Base-by-base conservation (phyloP, 2,329 filamentous ascomycete genomes). In the Neofusicoccum sp. region DNA sequence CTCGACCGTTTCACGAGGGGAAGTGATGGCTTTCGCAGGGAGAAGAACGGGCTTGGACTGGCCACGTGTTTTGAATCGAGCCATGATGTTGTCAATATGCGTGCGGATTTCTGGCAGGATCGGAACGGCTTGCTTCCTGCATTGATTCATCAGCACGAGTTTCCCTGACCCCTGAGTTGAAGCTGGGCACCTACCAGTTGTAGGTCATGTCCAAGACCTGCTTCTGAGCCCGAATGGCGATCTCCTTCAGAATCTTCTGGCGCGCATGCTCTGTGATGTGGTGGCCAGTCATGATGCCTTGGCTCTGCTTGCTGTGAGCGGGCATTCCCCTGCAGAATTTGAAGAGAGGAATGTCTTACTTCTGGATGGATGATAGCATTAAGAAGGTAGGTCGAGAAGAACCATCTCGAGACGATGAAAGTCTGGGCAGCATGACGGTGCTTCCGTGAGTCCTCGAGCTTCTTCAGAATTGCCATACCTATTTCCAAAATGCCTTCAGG, bases 241-340 rank as follows among this genome's bases (percentile, higher is more conserved):
- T 88, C 71, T 93, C 89, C 63, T 83, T 82, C 61, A 87, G 77
- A 51, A 87, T 82, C 65, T 82, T 93, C 69, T 96, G 90, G 44
- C 95, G 86, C 43, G 91, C 92, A 75, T 93, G 91, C 67, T 96
- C 91, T 53, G 90, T 93, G 68, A 98, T 91, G 76, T 96, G 91
- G 73, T 96, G 93, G 68, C 96, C 91, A 61, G 91, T 84, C 79
- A 98, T 88, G 64, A 86, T 79, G 51, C 82, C 82, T 62, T 84
- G 80, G 16, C 79, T 80, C 84, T 87, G 66, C 49, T 16, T 6
- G 20, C 57, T 45, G 70, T 78, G 65, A 78, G 77, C 65, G 72
- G 63, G 14, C 1, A 34, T 28, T n/a, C 14, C 14, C 12, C 20
- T 1, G 20, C 9, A 11, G 34, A 40, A 26, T 7, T 14, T 2